phyloP scores from a whole-genome alignment of 129 eudicot species.

The Tagetes patula region DNA sequence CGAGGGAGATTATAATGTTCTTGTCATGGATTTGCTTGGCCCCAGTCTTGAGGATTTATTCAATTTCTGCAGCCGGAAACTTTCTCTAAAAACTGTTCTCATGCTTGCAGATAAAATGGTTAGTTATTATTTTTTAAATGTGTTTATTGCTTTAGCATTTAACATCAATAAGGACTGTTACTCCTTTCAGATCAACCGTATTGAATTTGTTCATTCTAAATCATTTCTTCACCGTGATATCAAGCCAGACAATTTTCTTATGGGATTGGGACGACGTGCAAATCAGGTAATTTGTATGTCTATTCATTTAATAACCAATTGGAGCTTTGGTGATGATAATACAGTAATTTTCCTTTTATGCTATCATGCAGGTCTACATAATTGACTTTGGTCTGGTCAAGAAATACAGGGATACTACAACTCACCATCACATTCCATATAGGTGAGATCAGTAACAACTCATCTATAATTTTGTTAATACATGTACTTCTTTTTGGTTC shows the following conservation, averaged over 20 bases:
- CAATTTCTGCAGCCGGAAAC: constrained; percentile 83
- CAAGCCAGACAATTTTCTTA: constrained; percentile 92
- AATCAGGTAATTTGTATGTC: constrained; percentile 58
- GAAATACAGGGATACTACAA: constrained; percentile 76
- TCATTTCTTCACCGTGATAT: constrained; percentile 90
- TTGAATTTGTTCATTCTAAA: constrained; percentile 84
- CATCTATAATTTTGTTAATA: background rate
- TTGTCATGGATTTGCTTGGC: constrained; percentile 93
- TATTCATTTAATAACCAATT: background rate
- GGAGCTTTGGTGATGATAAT: constrained; percentile 8
- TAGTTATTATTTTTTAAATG: background rate
- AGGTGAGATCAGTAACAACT: constrained; percentile 47
- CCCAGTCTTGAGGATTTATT: constrained; percentile 94
- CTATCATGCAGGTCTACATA: constrained; percentile 60
- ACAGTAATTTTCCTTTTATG: constrained; percentile 4
- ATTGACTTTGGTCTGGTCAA: constrained; percentile 94
- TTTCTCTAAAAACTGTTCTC: constrained; percentile 85
- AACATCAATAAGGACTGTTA: constrained; percentile 4
- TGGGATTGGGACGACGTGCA: constrained; percentile 92
- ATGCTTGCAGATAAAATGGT: constrained; percentile 99
- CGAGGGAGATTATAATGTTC: constrained; percentile 90
- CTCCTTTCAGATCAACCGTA: constrained; percentile 70
- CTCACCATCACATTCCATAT: constrained; percentile 95
- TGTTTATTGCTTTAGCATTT: background rate
- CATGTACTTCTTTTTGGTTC: background rate